phyloP scores from a whole-genome alignment of 225 moss, liverwort and hornwort genomes.

The Physcomitrellopsis africana region DNA sequence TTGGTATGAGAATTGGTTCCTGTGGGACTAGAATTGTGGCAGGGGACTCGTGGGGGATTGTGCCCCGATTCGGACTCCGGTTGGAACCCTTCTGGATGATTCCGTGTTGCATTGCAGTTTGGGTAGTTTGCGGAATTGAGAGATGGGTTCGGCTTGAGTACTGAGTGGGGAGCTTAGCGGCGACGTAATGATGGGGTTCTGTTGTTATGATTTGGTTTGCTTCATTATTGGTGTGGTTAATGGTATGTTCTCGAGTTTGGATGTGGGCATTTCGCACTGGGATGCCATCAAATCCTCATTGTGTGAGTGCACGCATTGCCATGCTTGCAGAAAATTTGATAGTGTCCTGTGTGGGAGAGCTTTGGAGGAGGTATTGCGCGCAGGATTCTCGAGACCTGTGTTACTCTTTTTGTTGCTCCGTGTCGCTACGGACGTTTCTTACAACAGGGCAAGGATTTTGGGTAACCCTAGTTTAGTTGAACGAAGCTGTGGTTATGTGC shows the following conservation, averaged over 20 bases:
- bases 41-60: not conserved
- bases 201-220: not conserved
- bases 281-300: not conserved
- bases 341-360: slow-evolving; percentile 19
- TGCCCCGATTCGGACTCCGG: not conserved
- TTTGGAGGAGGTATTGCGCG: slow-evolving; percentile 16
- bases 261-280: slow-evolving; percentile 5
- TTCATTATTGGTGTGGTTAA: not conserved
- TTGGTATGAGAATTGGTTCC: not conserved
- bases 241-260: not conserved
- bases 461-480: slow-evolving; percentile 20
- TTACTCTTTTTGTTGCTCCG: not conserved
- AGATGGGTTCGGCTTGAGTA: not conserved
- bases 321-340: slow-evolving; percentile 20
- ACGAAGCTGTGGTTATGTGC: not conserved
- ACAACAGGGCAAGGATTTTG: slow-evolving; percentile 9
- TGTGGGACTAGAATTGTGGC: not conserved
- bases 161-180: not conserved
- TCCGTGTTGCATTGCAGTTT: slow-evolving; percentile 12
- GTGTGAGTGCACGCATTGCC: slow-evolving; percentile 19
- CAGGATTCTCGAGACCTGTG: not conserved
- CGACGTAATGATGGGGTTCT: not conserved
- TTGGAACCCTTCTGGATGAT: slow-evolving; percentile 1
- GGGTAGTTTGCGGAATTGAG: not conserved
- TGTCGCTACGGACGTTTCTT: not conserved